phyloP scores from a whole-genome alignment of 23 red algal species.

The Gracilaria gracilis region DNA sequence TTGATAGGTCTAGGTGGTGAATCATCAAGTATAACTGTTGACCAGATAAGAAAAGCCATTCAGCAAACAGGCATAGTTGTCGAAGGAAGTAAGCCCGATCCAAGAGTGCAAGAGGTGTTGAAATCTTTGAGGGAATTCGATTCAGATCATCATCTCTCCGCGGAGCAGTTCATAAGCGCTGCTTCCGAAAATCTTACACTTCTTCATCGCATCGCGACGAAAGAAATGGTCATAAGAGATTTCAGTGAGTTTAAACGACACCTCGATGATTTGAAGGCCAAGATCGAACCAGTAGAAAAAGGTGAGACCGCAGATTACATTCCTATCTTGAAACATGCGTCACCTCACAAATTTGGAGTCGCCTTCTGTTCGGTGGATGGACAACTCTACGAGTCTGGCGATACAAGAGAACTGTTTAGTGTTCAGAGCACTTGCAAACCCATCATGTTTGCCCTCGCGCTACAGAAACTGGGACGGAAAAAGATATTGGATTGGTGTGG shows the following conservation, averaged over 20 bases:
- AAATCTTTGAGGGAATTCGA: neutral
- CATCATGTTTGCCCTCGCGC: constrained; percentile 56
- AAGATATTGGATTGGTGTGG: constrained; percentile 54
- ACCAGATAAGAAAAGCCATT: neutral
- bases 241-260: constrained; percentile 37
- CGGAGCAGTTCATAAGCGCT: neutral
- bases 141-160: neutral
- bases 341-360: constrained; percentile 47
- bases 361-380: constrained; percentile 64
- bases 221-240: constrained; percentile 40
- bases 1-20: constrained; percentile 17
- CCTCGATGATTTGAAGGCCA: constrained; percentile 29
- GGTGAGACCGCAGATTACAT: constrained; percentile 68
- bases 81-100: neutral
- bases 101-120: neutral
- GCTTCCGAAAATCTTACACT: constrained; percentile 32
- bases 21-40: neutral
- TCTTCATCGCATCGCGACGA: constrained; percentile 47
- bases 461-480: constrained; percentile 25
- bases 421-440: constrained; percentile 68
- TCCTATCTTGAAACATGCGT: constrained; percentile 47
- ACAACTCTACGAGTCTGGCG: constrained; percentile 51
- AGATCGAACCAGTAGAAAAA: neutral
- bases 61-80: neutral
- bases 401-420: constrained; percentile 31